Base-by-base conservation (phyloP, 2,329 filamentous ascomycete species). In the Phaeosphaeriaceae sp. region DNA sequence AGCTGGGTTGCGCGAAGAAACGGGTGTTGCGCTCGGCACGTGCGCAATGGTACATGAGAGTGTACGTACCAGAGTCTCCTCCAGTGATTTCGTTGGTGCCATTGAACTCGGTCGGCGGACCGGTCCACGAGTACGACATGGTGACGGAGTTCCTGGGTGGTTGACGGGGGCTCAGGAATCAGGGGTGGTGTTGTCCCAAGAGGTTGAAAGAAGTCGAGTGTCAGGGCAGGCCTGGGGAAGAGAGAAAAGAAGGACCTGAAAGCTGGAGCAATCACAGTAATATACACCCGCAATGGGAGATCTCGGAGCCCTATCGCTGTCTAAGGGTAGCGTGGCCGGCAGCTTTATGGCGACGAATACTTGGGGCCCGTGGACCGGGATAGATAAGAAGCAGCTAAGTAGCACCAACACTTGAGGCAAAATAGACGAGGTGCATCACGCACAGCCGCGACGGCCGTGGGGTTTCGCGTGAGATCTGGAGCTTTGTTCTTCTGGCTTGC, bases 21-120 rank as follows among this genome's bases (percentile, higher is more conserved):
- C 44, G 51, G 31, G 47, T 65, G 59, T 56, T 54, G 61, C 53
- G 27, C 31, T 56, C 25, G 59, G 61, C 70, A 74, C 67, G 64
- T 71, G 69, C 51, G 57, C 31, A 36, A 36, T 36, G 31, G 56
- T 47, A 59, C 59, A 51, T 42, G 33, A 59, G 48, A 45, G 59
- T 59, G 53, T 56, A 85, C 91, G 75, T 86, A 94, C 91, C 85
- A 67, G 91, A 91, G 82, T 96, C 86, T 75, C 92, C 92, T 69
- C 92, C 92, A 56, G 86, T 83, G 61, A 84, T 83, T 40, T 80
- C 63, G 72, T 91, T 81, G 49, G 86, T 86, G 73, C 80, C 81
- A 77, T 83, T 83, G 79, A 80, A 83, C 19, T 60, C 54, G 51
- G 79, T 70, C 36, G 82, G 81, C 56, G 80, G 60, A 48, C 82